Evolutionary conservation across 495 filamentous ascomycete genomes (phyloP).

Genomic region (Trichoderma gamsii): DNA sequence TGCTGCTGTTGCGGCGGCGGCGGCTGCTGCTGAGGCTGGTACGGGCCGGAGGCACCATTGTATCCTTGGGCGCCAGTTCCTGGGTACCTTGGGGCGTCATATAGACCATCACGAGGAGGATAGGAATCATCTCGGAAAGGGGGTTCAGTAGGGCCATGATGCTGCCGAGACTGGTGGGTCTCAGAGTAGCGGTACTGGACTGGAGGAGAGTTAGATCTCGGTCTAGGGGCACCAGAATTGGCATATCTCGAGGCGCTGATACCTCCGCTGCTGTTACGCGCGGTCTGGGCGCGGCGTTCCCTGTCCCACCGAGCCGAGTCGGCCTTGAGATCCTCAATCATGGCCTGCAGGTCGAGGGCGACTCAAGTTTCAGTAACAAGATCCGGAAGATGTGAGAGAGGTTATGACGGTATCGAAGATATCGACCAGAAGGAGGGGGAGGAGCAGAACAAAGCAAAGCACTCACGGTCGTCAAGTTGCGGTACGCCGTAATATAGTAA

Average conservation of each 20-base stretch:
- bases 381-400: neutral
- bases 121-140: conserved; percentile 25
- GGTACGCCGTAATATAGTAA: conserved; percentile 82
- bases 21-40: conserved; percentile 16
- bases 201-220: conserved; percentile 50
- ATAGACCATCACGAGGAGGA: conserved; percentile 21
- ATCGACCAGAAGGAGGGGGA: neutral
- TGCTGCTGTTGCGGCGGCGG: too few relatives aligned
- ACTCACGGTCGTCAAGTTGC: conserved; percentile 80
- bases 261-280: conserved; percentile 49
- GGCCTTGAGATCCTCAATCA: conserved; percentile 79
- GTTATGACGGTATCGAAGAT: neutral
- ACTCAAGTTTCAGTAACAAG: neutral
- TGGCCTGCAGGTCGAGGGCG: conserved; percentile 50
- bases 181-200: conserved; percentile 48
- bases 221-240: conserved; percentile 32
- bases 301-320: conserved; percentile 77
- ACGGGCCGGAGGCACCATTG: conserved; percentile 27
- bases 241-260: conserved; percentile 48
- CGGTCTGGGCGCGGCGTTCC: conserved; percentile 52
- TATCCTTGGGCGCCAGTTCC: conserved; percentile 32
- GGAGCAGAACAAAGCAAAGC: neutral
- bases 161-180: conserved; percentile 46
- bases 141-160: conserved; percentile 41
- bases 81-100: conserved; percentile 31